Evolutionary conservation across 495 filamentous ascomycete species (phyloP).

Genomic region (Aspergillus sparsus): DNA sequence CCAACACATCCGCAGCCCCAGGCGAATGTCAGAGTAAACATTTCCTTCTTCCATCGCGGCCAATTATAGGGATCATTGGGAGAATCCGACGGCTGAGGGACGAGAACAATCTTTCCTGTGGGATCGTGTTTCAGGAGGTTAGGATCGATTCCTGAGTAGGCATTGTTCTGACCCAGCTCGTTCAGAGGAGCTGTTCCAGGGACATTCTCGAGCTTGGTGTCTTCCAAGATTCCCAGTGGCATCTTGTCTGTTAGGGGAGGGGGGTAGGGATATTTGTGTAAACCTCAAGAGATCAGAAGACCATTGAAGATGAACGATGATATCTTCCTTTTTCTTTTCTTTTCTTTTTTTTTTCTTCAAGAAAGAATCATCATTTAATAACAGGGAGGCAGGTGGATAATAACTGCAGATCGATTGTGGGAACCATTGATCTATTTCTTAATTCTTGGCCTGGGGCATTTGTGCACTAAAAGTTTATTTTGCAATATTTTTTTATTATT

Average conservation of each 20-base stretch:
- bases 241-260: slow-evolving; percentile 40
- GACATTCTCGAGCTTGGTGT: slow-evolving; percentile 60
- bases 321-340: no score
- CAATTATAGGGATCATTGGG: slow-evolving; percentile 53
- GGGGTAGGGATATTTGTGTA: not conserved
- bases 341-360: not conserved
- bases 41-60: slow-evolving; percentile 46
- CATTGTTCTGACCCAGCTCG: slow-evolving; percentile 20
- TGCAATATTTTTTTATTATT: no score
- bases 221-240: slow-evolving; percentile 74
- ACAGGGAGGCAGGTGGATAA: not conserved
- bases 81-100: slow-evolving; percentile 50
- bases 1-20: slow-evolving; percentile 42
- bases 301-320: no score
- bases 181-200: slow-evolving; percentile 55
- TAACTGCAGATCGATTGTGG: not conserved
- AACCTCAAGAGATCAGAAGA: not conserved
- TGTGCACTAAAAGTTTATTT: no score
- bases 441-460: not conserved
- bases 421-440: not conserved
- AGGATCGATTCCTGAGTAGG: slow-evolving; percentile 38
- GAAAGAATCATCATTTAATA: not conserved
- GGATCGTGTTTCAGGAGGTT: slow-evolving; percentile 43
- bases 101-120: slow-evolving; percentile 46
- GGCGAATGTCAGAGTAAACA: slow-evolving; percentile 37